phyloP scores from a whole-genome alignment of 306 rosid species.

The Sicyos edulis region DNA sequence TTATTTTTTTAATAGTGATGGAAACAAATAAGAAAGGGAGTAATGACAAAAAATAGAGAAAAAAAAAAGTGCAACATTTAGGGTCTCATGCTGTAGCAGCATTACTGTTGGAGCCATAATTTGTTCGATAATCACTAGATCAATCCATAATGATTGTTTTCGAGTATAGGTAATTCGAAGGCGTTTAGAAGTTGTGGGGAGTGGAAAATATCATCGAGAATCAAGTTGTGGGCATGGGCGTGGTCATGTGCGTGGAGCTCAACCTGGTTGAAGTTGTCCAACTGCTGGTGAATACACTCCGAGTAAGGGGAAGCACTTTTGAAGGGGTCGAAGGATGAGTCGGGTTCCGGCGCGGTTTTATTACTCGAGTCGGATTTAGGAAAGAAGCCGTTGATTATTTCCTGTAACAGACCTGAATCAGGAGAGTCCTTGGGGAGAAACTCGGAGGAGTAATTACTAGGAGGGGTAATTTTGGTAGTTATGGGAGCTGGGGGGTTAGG shows the following conservation, averaged over 20 bases:
- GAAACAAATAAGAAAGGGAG: neutral
- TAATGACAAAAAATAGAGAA: neutral
- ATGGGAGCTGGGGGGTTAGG: neutral
- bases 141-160: neutral
- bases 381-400: slow-evolving; percentile 12
- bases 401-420: neutral
- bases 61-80: no score
- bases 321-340: neutral
- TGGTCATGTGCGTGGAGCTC: neutral
- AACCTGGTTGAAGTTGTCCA: slow-evolving; percentile 10
- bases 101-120: no score
- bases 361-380: neutral
- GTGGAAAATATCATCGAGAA: slow-evolving; percentile 1
- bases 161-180: neutral
- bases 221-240: neutral
- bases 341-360: no score
- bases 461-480: no score
- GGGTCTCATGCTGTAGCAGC: no score
- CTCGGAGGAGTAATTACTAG: neutral
- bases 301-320: neutral
- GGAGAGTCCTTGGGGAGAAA: slow-evolving; percentile 17
- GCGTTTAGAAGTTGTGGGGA: neutral
- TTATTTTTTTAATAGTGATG: neutral
- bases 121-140: no score
- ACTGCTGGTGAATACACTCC: slow-evolving; percentile 13